Evolutionary conservation across 2,329 filamentous ascomycete species (phyloP).

Genomic region (Pseudogymnoascus destructans): DNA sequence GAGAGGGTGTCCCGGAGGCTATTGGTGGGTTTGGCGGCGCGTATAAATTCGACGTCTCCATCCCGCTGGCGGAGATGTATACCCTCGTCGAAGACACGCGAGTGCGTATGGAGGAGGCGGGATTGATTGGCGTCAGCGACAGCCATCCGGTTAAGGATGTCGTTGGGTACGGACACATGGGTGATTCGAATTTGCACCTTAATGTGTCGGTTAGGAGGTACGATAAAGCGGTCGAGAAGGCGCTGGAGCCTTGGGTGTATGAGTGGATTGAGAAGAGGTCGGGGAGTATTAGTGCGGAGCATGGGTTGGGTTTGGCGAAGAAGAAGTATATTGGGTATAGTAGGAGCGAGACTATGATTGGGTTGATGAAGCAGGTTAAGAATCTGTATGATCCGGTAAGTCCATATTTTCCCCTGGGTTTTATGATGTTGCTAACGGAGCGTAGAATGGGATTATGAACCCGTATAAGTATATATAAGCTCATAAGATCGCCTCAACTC

Average conservation of each 20-base stretch:
- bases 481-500: not conserved
- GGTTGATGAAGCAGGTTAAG: conserved; percentile 92
- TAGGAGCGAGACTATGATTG: conserved; percentile 73
- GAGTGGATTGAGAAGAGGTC: conserved; percentile 85
- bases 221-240: conserved; percentile 74
- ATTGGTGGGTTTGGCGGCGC: conserved; percentile 84
- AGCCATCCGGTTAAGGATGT: conserved; percentile 73
- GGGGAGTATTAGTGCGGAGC: conserved; percentile 93
- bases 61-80: conserved; percentile 80
- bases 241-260: conserved; percentile 89
- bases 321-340: conserved; percentile 93
- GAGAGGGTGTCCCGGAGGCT: conserved; percentile 84
- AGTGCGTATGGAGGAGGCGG: conserved; percentile 56
- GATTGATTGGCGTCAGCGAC: conserved; percentile 63
- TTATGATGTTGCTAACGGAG: conserved; percentile 15
- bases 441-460: conserved; percentile 93
- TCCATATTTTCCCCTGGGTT: conserved; percentile 12
- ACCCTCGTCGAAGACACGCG: conserved; percentile 75
- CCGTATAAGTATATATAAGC: conserved; percentile 84
- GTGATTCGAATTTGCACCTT: conserved; percentile 86
- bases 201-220: conserved; percentile 77
- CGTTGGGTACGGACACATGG: conserved; percentile 98
- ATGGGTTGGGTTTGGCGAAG: conserved; percentile 88
- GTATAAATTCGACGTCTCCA: conserved; percentile 98
- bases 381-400: conserved; percentile 85